These are phyloP conservation scores for Inosperma sp. DNA, from an alignment of 768 basidiomycete genomes.

Conservation along the genomic window DNA sequence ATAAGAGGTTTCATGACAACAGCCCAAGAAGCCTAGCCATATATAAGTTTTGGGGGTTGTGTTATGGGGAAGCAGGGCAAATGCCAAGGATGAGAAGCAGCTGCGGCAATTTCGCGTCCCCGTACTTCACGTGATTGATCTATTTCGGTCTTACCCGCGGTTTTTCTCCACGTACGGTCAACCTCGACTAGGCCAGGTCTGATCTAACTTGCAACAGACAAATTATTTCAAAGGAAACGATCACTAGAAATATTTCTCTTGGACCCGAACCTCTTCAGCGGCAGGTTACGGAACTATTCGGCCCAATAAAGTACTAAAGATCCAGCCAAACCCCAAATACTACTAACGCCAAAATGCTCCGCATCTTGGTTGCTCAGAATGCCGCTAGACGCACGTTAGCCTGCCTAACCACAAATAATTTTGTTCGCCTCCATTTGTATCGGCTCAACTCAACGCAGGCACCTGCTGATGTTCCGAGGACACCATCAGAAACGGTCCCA, in stretches of 20 bases:
- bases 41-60: background rate
- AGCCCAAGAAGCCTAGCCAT: background rate
- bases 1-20: no score
- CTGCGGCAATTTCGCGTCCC: conserved; percentile 28
- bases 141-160: no score
- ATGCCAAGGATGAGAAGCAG: background rate
- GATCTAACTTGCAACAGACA: no score
- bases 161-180: no score
- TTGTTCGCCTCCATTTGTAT: background rate
- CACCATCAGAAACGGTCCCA: conserved; percentile 9
- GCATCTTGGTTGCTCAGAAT: conserved; percentile 24
- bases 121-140: background rate
- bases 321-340: background rate
- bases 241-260: background rate
- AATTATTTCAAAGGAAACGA: background rate
- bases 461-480: conserved; percentile 16
- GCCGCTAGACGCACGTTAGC: conserved; percentile 8
- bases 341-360: conserved; percentile 23
- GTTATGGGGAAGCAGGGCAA: background rate
- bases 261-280: background rate
- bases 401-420: no score
- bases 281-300: background rate
- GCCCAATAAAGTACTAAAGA: background rate
- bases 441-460: conserved; percentile 7
- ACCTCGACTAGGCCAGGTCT: no score